phyloP scores from a whole-genome alignment of 164 flowering plant genomes.

The Stephania cephalantha region DNA sequence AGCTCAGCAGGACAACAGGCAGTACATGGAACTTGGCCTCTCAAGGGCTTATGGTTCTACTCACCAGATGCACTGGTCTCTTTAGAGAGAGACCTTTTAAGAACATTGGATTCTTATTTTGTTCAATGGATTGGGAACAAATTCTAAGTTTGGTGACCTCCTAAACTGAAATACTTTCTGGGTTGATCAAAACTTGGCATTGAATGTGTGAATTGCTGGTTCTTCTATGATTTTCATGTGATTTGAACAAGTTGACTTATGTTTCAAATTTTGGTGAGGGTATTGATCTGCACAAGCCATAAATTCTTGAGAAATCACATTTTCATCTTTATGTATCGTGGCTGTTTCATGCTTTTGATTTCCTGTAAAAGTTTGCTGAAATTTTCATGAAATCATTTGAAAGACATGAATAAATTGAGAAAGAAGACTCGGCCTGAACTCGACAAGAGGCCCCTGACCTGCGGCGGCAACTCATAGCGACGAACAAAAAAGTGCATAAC shows the following conservation, averaged over 20 bases:
- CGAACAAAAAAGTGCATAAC: too few species aligned
- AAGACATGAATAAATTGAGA: too few species aligned
- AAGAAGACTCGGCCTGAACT: too few species aligned
- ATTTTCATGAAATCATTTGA: too few species aligned
- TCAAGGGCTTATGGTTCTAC: conserved; percentile 38
- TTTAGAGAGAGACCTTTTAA: conserved; percentile 13
- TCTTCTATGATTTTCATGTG: too few species aligned
- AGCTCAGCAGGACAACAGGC: conserved; percentile 43
- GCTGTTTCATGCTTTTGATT: neutral
- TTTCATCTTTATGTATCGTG: neutral
- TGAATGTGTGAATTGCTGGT: too few species aligned
- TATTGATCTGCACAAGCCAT: too few species aligned
- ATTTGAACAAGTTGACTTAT: neutral
- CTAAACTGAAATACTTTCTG: neutral
- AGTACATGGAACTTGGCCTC: conserved; percentile 40
- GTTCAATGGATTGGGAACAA: neutral
- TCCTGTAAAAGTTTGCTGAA: too few species aligned
- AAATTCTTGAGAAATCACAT: neutral
- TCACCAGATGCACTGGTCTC: conserved; percentile 49
- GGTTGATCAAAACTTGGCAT: too few species aligned
- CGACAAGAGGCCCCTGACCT: too few species aligned
- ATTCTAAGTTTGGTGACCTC: neutral
- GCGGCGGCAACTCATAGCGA: too few species aligned
- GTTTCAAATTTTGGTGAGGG: neutral
- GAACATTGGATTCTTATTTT: too few species aligned